These are phyloP conservation scores for Boletus edulis DNA, from an alignment of 768 basidiomycete genomes.

Conservation along the genomic window DNA sequence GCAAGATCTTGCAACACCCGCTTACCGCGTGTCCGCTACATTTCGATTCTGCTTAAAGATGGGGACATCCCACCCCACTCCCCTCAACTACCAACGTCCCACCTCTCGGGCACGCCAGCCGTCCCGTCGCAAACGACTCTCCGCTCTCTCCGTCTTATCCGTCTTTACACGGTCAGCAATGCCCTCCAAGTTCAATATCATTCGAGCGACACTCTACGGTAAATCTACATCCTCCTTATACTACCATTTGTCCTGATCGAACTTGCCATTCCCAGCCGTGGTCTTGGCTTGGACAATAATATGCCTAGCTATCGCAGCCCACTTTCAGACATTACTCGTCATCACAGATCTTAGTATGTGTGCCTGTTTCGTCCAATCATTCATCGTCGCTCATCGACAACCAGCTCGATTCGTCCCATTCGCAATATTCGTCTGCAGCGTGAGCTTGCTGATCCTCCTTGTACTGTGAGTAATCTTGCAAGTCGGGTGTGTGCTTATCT, in stretches of 20 bases:
- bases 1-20: constrained; percentile 18
- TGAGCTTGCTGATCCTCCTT: constrained; percentile 65
- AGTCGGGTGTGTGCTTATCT: background rate
- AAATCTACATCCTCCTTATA: constrained; percentile 18
- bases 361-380: background rate
- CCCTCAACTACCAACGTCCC: constrained; percentile 23
- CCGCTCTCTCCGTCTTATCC: constrained; percentile 27
- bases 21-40: constrained; percentile 28
- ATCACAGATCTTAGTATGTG: constrained; percentile 77
- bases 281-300: constrained; percentile 75
- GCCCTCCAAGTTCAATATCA: constrained; percentile 70
- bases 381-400: constrained; percentile 1
- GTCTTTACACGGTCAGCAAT: constrained; percentile 44
- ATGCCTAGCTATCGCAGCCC: constrained; percentile 75
- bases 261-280: constrained; percentile 40
- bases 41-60: constrained; percentile 28
- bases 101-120: constrained; percentile 25
- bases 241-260: constrained; percentile 4
- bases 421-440: constrained; percentile 75
- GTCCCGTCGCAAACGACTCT: constrained; percentile 34
- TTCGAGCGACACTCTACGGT: constrained; percentile 70
- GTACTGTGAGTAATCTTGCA: constrained; percentile 50
- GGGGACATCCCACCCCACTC: constrained; percentile 21
- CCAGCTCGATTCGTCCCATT: constrained; percentile 86
- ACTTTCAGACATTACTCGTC: constrained; percentile 68